phyloP scores from a whole-genome alignment of 495 filamentous ascomycete species.

The Penicillium fimorum region DNA sequence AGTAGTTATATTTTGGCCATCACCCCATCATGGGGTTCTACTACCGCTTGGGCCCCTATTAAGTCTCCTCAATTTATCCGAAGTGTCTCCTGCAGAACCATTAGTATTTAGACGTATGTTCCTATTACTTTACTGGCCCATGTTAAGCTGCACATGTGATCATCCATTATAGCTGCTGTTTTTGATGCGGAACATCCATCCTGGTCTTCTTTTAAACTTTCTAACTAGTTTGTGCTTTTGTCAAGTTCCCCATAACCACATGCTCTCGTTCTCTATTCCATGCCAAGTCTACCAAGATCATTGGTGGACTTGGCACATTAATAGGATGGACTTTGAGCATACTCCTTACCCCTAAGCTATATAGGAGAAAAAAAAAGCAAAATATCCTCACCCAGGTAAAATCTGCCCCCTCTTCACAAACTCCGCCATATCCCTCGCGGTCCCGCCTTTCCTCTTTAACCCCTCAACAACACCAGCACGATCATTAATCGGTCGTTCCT shows the following conservation, averaged over 20 bases:
- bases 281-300: not conserved
- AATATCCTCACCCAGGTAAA: not conserved
- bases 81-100: constrained; percentile 1
- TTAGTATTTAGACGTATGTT: not conserved
- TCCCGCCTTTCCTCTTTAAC: constrained; percentile 28
- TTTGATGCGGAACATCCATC: constrained; percentile 15
- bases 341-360: not conserved
- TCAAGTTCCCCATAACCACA: not conserved
- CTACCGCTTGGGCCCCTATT: not conserved
- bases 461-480: constrained; percentile 48
- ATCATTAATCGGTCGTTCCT: constrained; percentile 39
- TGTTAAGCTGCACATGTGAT: not conserved
- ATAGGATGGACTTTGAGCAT: not conserved
- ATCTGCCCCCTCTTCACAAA: constrained; percentile 18
- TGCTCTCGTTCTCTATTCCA: not conserved
- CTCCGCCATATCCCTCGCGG: constrained; percentile 20
- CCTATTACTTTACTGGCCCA: not conserved
- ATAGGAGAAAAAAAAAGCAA: not conserved
- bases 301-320: not conserved
- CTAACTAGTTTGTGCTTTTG: not conserved
- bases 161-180: constrained; percentile 12
- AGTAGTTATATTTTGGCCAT: not conserved
- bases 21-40: constrained; percentile 1
- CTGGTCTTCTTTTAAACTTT: constrained; percentile 1
- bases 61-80: not conserved